Evolutionary conservation across 23 red algal species (phyloP).

Genomic region (Agarophyton chilense): DNA sequence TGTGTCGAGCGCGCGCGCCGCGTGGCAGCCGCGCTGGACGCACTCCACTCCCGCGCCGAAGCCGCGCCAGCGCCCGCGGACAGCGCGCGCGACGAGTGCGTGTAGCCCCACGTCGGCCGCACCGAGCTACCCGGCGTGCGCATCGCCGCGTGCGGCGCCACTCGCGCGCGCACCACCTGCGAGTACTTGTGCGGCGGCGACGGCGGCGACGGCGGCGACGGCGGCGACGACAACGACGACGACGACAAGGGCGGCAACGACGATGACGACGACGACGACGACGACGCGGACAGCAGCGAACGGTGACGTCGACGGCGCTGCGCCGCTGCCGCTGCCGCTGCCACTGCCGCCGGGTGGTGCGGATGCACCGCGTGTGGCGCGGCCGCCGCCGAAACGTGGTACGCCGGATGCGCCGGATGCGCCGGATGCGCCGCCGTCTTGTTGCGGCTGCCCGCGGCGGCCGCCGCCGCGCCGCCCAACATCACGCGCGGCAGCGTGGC

Average conservation of each 20-base stretch:
- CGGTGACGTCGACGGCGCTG: not conserved
- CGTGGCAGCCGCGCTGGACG: not conserved
- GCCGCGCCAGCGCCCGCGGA: not conserved
- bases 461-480: too few relatives aligned
- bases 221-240: not conserved
- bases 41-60: not conserved
- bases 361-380: not conserved
- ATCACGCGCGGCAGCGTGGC: too few relatives aligned
- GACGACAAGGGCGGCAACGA: not conserved
- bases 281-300: not conserved
- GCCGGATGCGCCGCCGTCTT: too few relatives aligned
- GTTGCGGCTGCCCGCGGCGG: too few relatives aligned
- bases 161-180: not conserved
- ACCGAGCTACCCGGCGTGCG: not conserved
- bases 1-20: not conserved
- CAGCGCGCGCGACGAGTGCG: conserved; percentile 11
- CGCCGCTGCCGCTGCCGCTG: not conserved
- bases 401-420: too few relatives aligned
- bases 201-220: not conserved
- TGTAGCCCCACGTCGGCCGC: not conserved
- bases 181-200: not conserved
- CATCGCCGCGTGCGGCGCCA: not conserved
- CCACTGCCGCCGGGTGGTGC: not conserved
- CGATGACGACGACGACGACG: not conserved
- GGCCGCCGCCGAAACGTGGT: not conserved